phyloP scores from a whole-genome alignment of 768 basidiomycete genomes.

The Suillus alpinus region DNA sequence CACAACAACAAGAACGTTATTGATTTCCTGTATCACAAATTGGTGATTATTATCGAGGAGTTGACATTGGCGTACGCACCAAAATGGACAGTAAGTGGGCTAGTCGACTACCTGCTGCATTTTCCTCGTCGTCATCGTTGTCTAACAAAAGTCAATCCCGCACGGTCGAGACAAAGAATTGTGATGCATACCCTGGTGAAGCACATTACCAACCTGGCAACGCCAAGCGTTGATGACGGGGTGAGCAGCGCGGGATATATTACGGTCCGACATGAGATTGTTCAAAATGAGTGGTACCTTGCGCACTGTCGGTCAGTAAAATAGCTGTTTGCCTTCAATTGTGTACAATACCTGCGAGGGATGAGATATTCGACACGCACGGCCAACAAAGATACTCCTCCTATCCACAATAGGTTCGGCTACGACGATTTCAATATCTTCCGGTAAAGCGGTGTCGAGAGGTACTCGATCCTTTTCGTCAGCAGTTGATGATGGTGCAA shows the following conservation, averaged over 20 bases:
- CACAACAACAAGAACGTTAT: constrained; percentile 86
- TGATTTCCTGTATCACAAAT: constrained; percentile 53
- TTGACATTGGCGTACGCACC: constrained; percentile 37
- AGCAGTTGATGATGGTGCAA: not conserved
- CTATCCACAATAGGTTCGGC: constrained; percentile 84
- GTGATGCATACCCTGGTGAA: constrained; percentile 65
- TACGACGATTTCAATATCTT: constrained; percentile 62
- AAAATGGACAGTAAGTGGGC: constrained; percentile 90
- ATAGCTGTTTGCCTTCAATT: constrained; percentile 15
- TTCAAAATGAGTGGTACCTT: constrained; percentile 70
- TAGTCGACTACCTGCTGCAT: constrained; percentile 85
- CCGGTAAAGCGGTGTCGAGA: constrained; percentile 39
- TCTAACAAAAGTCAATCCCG: constrained; percentile 44
- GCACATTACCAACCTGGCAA: constrained; percentile 60
- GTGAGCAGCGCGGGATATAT: constrained; percentile 73
- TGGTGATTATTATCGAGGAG: not conserved
- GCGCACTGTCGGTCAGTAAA: not conserved
- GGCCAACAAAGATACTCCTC: constrained; percentile 82
- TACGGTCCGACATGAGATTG: constrained; percentile 66
- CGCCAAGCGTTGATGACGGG: constrained; percentile 84
- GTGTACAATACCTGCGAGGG: constrained; percentile 60
- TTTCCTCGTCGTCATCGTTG: constrained; percentile 94
- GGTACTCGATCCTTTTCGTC: constrained; percentile 5
- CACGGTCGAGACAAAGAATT: not conserved
- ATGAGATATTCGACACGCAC: constrained; percentile 77